Percentiles rank a stretch among this genome's conserved stretches.
These are phyloP conservation scores for Globisporangium viniferum DNA, from an alignment of 352 stramenopile genomes.

Conservation along the genomic window DNA sequence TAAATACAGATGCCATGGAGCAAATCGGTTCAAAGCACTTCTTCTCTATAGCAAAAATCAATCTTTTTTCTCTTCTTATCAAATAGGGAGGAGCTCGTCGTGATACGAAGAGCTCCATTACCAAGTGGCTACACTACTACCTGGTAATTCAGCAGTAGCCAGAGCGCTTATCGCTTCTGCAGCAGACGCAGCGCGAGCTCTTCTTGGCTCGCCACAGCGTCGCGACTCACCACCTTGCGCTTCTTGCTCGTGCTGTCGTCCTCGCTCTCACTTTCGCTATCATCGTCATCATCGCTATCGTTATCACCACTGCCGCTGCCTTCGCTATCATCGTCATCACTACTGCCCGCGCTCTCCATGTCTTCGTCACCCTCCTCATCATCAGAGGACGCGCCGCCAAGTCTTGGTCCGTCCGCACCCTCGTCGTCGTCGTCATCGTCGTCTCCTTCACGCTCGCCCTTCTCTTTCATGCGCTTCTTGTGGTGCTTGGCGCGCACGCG, in stretches of 20 bases:
- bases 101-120: not conserved
- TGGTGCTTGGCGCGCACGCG: conserved; percentile 87
- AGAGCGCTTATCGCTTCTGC: conserved; percentile 42
- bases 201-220: conserved; percentile 66
- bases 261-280: not conserved
- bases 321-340: conserved; percentile 24
- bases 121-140: not conserved
- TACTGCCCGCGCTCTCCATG: conserved; percentile 26
- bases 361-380: conserved; percentile 15
- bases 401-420: conserved; percentile 25
- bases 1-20: not conserved
- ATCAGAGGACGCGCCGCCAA: conserved; percentile 30
- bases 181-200: conserved; percentile 76
- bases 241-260: conserved; percentile 17
- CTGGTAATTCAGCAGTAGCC: not conserved
- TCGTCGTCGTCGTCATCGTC: conserved; percentile 21
- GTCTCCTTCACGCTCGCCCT: conserved; percentile 64
- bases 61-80: not conserved
- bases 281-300: conserved; percentile 15
- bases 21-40: not conserved
- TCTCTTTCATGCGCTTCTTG: conserved; percentile 84
- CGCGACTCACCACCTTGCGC: conserved; percentile 40
- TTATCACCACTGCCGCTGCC: conserved; percentile 7
- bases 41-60: conserved; percentile 6
- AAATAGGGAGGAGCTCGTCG: not conserved